Evolutionary conservation across 106 monocot genomes (phyloP), one percentile per base, ranked within the genome.

Genomic region (Dendrobium officinale): DNA sequence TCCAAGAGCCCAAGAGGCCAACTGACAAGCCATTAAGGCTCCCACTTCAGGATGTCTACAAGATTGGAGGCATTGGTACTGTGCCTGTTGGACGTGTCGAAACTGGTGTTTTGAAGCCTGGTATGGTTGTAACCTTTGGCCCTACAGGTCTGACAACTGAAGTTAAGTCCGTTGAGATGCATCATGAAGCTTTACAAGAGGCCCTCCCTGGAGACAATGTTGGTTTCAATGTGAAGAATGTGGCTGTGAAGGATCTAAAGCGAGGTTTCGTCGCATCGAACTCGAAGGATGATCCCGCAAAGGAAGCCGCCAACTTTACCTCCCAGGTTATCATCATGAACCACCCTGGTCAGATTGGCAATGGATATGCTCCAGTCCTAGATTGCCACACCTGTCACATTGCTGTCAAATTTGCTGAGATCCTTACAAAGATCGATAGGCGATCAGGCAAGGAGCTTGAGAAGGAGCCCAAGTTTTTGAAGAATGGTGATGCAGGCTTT

Each of bases 171-270:
- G 89, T 89, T 13, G 89, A 89, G 81, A 89, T 89, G 89, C 89
- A 89, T 54, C 89, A 89, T 43, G 89, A 89, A 77, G 86, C 89
- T 31, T 84, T 89, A 24, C 80, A 77, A 51, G 90, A 87, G 61
- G 90, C 87, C 33, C 80, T 86, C 5, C 89, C 89, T 5, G 89
- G 89, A 49, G 89, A 88, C 80, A 91, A 91, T 48, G 91, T 91
- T 11, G 91, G 91, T 13, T 91, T 91, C 73, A 91, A 91, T 42
- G 91, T 88, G 7, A 91, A 91, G 84, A 91, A 91, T 55, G 84
- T 91, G n/a, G 86, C 91, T 15, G 91, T 91, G 1, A 91, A 91
- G 82, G 91, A 91, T 81, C 82, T 88, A 47, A 91, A 91, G 86
- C 86, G 88, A 77, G 91, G 91, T 3, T 91, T 33, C 2, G 33